Evolutionary conservation across 2,329 filamentous ascomycete species (phyloP).

Genomic region (Sporothrix brunneoviolacea): DNA sequence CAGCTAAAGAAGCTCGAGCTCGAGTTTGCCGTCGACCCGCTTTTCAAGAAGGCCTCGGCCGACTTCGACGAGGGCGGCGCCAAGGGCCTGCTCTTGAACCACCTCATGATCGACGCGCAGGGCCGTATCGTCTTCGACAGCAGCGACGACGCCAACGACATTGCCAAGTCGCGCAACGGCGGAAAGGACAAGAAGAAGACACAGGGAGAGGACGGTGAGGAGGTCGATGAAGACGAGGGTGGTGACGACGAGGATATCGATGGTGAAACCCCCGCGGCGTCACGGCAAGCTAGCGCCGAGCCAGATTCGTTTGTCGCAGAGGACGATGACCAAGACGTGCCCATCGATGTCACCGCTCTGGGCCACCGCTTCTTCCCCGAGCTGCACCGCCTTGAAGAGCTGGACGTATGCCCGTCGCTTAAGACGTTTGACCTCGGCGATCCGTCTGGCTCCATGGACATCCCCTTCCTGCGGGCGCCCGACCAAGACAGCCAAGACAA

Average conservation of each 20-base stretch:
- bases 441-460: slow-evolving; percentile 74
- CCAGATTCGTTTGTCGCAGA: slow-evolving; percentile 26
- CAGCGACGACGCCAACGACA: slow-evolving; percentile 71
- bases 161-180: slow-evolving; percentile 29
- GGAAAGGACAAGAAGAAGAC: slow-evolving; percentile 23
- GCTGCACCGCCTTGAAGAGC: slow-evolving; percentile 65
- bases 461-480: slow-evolving; percentile 83
- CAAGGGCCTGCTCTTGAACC: slow-evolving; percentile 89
- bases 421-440: slow-evolving; percentile 91
- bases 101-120: slow-evolving; percentile 87
- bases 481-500: slow-evolving; percentile 61
- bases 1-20: slow-evolving; percentile 97
- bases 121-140: slow-evolving; percentile 97
- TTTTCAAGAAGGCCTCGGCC: slow-evolving; percentile 99
- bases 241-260: slow-evolving; percentile 28
- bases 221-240: slow-evolving; percentile 33
- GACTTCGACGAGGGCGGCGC: slow-evolving; percentile 98
- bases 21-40: slow-evolving; percentile 89
- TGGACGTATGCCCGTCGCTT: slow-evolving; percentile 90
- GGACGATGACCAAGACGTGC: slow-evolving; percentile 49
- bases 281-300: slow-evolving; percentile 17
- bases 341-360: slow-evolving; percentile 72
- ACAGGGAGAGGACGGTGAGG: slow-evolving; percentile 26
- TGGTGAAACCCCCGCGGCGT: slow-evolving; percentile 37
- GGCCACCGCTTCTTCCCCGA: slow-evolving; percentile 82